Evolutionary conservation across 345 rosid genomes (phyloP).

Genomic region (Euphorbia lathyris): DNA sequence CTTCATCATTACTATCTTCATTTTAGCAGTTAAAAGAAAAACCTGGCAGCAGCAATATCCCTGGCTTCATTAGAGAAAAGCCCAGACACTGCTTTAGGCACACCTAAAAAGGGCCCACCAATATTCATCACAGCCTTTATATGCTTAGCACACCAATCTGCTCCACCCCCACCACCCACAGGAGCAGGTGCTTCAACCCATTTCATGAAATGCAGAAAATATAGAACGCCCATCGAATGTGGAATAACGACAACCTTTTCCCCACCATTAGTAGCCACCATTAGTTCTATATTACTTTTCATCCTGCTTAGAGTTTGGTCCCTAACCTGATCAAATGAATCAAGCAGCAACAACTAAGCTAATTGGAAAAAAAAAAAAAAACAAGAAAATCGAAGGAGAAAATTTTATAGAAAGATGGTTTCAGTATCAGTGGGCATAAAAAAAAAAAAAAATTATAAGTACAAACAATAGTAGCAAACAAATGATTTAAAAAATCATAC

Average conservation of each 20-base stretch:
- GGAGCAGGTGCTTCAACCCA: slow-evolving; percentile 80
- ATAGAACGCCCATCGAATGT: slow-evolving; percentile 70
- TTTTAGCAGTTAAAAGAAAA: slow-evolving; percentile 8
- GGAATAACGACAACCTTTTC: slow-evolving; percentile 63
- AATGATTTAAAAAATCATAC: slow-evolving; percentile 22
- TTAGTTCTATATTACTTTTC: slow-evolving; percentile 64
- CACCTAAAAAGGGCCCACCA: slow-evolving; percentile 72
- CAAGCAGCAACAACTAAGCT: slow-evolving; percentile 8
- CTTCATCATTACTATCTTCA: neutral
- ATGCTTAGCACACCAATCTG: slow-evolving; percentile 66
- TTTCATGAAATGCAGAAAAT: slow-evolving; percentile 76
- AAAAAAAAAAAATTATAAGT: neutral
- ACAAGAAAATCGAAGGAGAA: neutral
- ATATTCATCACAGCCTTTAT: slow-evolving; percentile 66
- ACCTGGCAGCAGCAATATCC: slow-evolving; percentile 69
- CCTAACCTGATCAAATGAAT: slow-evolving; percentile 45
- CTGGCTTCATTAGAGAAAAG: slow-evolving; percentile 59
- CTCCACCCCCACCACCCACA: slow-evolving; percentile 72
- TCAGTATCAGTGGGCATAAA: neutral
- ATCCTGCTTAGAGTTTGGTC: slow-evolving; percentile 63
- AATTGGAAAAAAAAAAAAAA: slow-evolving; percentile 1
- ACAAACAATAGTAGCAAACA: neutral
- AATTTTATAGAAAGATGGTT: neutral
- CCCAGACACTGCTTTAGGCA: slow-evolving; percentile 57
- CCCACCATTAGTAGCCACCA: slow-evolving; percentile 65